These are phyloP conservation scores for Coemansia sp. DNA, from an alignment of 192 early-diverging fungal species.

Conservation along the genomic window DNA sequence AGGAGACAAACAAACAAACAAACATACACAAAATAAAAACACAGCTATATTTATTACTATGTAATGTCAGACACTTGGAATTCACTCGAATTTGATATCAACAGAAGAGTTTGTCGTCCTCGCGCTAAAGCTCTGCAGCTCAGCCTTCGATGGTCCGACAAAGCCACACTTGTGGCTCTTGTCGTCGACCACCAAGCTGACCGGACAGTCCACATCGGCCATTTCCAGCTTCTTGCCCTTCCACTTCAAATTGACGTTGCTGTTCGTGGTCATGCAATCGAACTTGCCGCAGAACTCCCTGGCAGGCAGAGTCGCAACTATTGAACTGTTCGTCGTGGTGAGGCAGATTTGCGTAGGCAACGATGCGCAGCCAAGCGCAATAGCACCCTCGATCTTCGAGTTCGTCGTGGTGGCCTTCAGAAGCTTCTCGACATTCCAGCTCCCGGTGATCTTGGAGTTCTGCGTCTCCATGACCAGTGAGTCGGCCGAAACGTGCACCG, in stretches of 20 bases:
- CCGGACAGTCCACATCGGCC: not conserved
- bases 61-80: not conserved
- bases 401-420: slow-evolving; percentile 24
- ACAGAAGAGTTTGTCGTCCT: slow-evolving; percentile 3
- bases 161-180: slow-evolving; percentile 2
- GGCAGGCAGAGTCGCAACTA: slow-evolving; percentile 23
- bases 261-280: slow-evolving; percentile 19
- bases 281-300: slow-evolving; percentile 20
- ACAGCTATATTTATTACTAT: not conserved
- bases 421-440: slow-evolving; percentile 15
- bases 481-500: slow-evolving; percentile 5
- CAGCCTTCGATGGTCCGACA: slow-evolving; percentile 1
- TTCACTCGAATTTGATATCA: not conserved
- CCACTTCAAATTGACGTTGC: slow-evolving; percentile 11
- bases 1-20: not conserved
- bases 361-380: slow-evolving; percentile 4
- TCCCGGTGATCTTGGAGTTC: slow-evolving; percentile 30
- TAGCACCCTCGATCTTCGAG: slow-evolving; percentile 14
- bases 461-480: slow-evolving; percentile 13
- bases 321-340: slow-evolving; percentile 22
- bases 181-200: slow-evolving; percentile 1
- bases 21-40: not conserved
- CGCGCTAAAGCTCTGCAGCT: slow-evolving; percentile 2
- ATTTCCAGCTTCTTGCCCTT: not conserved
- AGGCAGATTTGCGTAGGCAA: slow-evolving; percentile 8